A percentile compares a stretch with the other conserved stretches of the same genome.
phyloP scores from a whole-genome alignment of 257 asterid species.

The Salvia splendens region DNA sequence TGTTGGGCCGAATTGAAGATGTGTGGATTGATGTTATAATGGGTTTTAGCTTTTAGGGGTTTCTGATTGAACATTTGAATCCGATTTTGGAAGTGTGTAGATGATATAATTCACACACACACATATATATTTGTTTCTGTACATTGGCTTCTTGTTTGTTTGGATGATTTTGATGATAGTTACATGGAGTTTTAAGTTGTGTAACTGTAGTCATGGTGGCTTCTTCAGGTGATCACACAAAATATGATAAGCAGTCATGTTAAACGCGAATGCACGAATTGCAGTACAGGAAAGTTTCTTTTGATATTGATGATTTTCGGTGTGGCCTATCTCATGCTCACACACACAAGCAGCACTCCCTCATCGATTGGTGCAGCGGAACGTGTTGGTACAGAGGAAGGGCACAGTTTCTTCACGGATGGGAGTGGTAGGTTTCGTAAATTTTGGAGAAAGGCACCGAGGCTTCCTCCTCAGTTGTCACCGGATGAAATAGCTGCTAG shows the following conservation, averaged over 20 bases:
- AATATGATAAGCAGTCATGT: conserved; percentile 47
- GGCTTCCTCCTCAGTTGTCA: conserved; percentile 83
- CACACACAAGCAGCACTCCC: conserved; percentile 46
- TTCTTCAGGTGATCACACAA: conserved; percentile 70
- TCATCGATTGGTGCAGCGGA: conserved; percentile 41
- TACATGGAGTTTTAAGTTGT: background rate
- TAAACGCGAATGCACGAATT: conserved; percentile 54
- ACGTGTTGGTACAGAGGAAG: conserved; percentile 49
- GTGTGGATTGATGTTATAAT: background rate
- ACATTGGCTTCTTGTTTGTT: background rate
- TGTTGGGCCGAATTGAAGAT: conserved; percentile 17
- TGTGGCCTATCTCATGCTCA: conserved; percentile 59
- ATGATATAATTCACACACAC: background rate
- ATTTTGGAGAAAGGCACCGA: conserved; percentile 80
- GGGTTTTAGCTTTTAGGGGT: conserved; percentile 23
- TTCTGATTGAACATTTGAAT: conserved; percentile 23
- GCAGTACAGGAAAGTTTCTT: conserved; percentile 86
- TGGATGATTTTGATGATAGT: conserved; percentile 14
- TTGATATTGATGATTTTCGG: conserved; percentile 72
- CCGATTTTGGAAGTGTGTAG: background rate
- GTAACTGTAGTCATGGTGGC: conserved; percentile 23
- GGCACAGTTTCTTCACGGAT: conserved; percentile 44
- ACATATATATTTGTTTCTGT: background rate
- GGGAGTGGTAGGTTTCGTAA: conserved; percentile 52
- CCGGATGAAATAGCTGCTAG: conserved; percentile 76